Evolutionary conservation across 176 grass and related monocot genomes (phyloP).

Genomic region (Rhipidocladum racemiflorum): DNA sequence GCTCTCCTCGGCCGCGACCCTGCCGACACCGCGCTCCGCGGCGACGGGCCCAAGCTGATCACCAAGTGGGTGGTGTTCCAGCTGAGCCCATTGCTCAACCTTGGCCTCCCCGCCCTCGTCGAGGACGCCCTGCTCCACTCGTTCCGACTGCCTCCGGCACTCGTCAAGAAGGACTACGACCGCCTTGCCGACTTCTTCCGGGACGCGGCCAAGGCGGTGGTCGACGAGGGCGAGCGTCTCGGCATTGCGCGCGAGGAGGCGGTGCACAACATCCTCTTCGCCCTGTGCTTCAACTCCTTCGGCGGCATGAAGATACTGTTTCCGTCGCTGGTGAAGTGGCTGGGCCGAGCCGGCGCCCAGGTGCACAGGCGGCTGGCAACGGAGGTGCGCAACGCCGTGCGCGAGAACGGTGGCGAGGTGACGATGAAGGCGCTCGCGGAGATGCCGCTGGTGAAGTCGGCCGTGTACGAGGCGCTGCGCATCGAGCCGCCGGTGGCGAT

Average conservation of each 20-base stretch:
- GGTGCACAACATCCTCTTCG: constrained; percentile 93
- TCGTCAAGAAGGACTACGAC: constrained; percentile 75
- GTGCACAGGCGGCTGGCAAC: constrained; percentile 68
- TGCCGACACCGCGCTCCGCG: constrained; percentile 43
- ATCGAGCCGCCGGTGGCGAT: constrained; percentile 91
- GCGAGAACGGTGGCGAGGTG: constrained; percentile 47
- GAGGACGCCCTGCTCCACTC: constrained; percentile 83
- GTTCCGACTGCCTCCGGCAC: constrained; percentile 74
- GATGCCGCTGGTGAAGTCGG: constrained; percentile 92
- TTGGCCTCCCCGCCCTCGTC: constrained; percentile 72
- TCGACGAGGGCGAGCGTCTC: constrained; percentile 77
- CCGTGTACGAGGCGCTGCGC: constrained; percentile 88
- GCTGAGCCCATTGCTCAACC: constrained; percentile 66
- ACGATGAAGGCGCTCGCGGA: constrained; percentile 61
- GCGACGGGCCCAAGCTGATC: constrained; percentile 68
- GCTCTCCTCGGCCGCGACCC: constrained; percentile 69
- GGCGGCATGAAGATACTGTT: constrained; percentile 83
- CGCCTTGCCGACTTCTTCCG: constrained; percentile 80
- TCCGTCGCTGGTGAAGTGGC: constrained; percentile 67
- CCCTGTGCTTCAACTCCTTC: constrained; percentile 96
- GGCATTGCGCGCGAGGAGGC: constrained; percentile 77
- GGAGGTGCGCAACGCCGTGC: constrained; percentile 73
- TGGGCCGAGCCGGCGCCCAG: constrained; percentile 73
- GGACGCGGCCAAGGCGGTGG: constrained; percentile 39
- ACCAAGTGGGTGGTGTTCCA: constrained; percentile 87